These are phyloP conservation scores for Coniochaeta sp. DNA, from an alignment of 2,329 filamentous ascomycete species.

Conservation along the genomic window DNA sequence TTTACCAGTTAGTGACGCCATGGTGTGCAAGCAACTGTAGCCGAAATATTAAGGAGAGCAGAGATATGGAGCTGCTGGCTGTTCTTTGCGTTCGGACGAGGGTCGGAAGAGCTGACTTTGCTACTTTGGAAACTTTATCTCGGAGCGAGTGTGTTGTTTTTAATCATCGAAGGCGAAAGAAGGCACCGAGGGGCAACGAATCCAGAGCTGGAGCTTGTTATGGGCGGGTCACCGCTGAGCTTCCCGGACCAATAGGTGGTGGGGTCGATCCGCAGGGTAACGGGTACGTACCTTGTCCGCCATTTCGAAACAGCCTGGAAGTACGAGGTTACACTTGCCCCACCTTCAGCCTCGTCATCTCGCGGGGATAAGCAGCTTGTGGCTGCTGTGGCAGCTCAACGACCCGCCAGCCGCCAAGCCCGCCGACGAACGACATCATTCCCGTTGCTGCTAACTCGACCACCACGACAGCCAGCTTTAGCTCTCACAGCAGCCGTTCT, in stretches of 20 bases:
- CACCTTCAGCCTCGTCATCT: neutral
- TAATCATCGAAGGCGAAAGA: conserved; percentile 9
- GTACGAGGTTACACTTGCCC: neutral
- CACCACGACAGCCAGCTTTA: neutral
- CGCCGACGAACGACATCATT: neutral
- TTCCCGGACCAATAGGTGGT: neutral
- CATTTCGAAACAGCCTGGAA: neutral
- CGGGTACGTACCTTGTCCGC: neutral
- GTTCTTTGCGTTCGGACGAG: neutral
- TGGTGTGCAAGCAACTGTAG: neutral
- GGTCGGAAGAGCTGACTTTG: neutral
- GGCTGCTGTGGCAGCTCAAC: neutral
- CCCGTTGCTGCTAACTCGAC: neutral
- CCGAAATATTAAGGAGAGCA: neutral
- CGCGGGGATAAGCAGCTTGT: neutral
- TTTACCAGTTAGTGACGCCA: conserved; percentile 13
- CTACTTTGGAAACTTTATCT: neutral
- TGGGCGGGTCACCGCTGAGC: neutral
- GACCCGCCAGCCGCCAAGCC: neutral
- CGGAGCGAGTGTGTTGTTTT: neutral
- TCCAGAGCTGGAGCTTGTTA: neutral
- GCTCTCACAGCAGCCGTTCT: neutral
- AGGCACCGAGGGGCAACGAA: conserved; percentile 7
- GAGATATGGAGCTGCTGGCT: neutral
- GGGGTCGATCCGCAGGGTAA: neutral